Evolutionary conservation across 2,329 filamentous ascomycete species (phyloP), one percentile per base, ranked within the genome.

Genomic region (Cadophora gregata): DNA sequence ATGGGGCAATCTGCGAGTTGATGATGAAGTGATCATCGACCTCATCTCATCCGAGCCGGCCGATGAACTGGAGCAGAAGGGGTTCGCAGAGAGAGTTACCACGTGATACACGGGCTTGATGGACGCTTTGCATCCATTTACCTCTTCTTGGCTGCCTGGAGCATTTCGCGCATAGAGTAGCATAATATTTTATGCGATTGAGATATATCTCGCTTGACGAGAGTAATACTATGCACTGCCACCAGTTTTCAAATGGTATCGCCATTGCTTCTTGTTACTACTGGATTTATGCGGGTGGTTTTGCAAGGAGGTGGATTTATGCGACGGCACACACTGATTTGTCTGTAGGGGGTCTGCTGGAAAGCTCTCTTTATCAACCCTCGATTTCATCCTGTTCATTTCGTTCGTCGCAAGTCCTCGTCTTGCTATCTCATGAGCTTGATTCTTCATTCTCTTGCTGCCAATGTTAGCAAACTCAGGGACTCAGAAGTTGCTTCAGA

Each of bases 1-100:
- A 1, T 96, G 90, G 83, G 86, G 86, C 51, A 85, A 84, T 65
- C 81, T 91, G 31, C 76, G 73, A 6, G 65, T n/a, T 66, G 71
- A 68, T 42, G 70, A 70, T 9, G 73, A 75, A 4, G 70, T 67
- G 9, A 59, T 10, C 21, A 62, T 27, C 64, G 80, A 84, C 63
- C 84, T 84, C 5, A 81, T 84, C 33, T 83, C 83, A 1, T 83
- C 85, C 66, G 84, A 82, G 2, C 80, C 81, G 62, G 82, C 82
- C 3, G 77, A 78, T 62, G 83, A 83, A 31, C 77, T 90, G 51
- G 82, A 86, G 67, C 80, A 81, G 62, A 85, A 84, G 64, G 86
- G 87, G 0, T 86, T 89, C 74, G 86, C 84, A 0, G 77, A 85
- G 74, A 82, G 72, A 53, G 19, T 45, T 12, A n/a, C 16, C 5